These are phyloP conservation scores for Solioccasus polychromus DNA, from an alignment of 768 basidiomycete species.

Conservation along the genomic window DNA sequence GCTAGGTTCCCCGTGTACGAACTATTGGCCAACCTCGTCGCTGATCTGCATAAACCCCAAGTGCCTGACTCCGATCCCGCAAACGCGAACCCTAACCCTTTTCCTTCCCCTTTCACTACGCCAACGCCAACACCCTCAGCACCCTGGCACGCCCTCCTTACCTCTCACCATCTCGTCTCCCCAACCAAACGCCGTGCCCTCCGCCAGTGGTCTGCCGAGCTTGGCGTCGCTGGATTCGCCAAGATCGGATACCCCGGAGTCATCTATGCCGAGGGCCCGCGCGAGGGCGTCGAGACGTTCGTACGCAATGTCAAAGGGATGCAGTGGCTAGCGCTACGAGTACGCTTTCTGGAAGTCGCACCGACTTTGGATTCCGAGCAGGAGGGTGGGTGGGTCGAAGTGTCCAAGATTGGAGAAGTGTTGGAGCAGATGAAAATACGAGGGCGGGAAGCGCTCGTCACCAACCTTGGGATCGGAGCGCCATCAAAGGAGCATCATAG, in stretches of 20 bases:
- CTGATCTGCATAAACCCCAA: conserved; percentile 29
- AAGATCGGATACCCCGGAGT: conserved; percentile 76
- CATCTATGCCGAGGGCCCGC: conserved; percentile 64
- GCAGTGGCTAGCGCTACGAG: conserved; percentile 73
- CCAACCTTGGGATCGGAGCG: conserved; percentile 66
- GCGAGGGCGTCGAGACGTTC: conserved; percentile 57
- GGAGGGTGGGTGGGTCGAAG: conserved; percentile 64
- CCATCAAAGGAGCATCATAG: conserved; percentile 7
- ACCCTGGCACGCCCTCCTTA: conserved; percentile 59
- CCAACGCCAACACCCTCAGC: neutral
- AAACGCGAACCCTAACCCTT: no score
- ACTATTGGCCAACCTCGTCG: conserved; percentile 52
- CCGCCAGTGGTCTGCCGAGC: conserved; percentile 52
- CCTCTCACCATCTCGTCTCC: conserved; percentile 71
- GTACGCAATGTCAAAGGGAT: conserved; percentile 65
- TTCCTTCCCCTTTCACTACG: no score
- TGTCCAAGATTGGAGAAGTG: conserved; percentile 68
- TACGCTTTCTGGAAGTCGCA: no score
- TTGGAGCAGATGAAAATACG: conserved; percentile 62
- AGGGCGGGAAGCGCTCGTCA: conserved; percentile 52
- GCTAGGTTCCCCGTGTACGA: conserved; percentile 61
- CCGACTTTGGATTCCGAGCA: no score
- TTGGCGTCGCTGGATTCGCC: conserved; percentile 60
- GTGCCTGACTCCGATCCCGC: neutral
- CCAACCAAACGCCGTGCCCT: conserved; percentile 58